Evolutionary conservation across 176 grass and related monocot genomes (phyloP), one percentile per base, ranked within the genome.

Genomic region (Cymbopogon citratus): DNA sequence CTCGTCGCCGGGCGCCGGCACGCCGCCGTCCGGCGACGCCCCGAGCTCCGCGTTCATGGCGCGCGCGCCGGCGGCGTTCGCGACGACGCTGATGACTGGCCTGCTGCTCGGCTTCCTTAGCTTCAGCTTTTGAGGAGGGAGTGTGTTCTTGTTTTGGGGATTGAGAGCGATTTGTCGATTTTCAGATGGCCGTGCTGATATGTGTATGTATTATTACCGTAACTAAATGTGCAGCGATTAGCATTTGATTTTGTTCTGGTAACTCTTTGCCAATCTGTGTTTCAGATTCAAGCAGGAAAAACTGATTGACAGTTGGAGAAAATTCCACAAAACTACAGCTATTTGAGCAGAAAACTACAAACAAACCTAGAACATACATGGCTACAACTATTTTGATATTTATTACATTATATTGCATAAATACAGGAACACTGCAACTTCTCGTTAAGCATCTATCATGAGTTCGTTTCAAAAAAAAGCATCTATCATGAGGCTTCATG

Each of bases 111-210:
- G 73, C 9, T 63, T 86, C 12, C 49, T 81, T 4, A 45, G 27
- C n/a, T 72, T 78, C 16, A 45, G 35, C 59, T 12, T 74, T 71
- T 84, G 66, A 92, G 19, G 14, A 46, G 5, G 45, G 46, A 19
- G 18, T 35, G 24, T 68, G 63, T 27, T 34, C 28, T 62, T 0
- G 2, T 74, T 79, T 79, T 79, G 5, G 0, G 41, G 45, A n/a
- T 56, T 43, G 29, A 56, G 18, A 12, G 60, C 41, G 36, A 34
- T 63, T 71, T 76, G 77, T 24, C 18, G 16, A 38, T 9, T 27
- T 39, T 46, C 63, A 51, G 74, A 49, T 52, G 49, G 57, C 5
- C 57, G 5, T 27, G 4, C 24, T 80, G 16, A 34, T 77, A 52
- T 26, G 18, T n/a, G n/a, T 24, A 63, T 29, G 49, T 13, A 25